These are phyloP conservation scores for Venturia effusa DNA, from an alignment of 2,329 filamentous ascomycete species.

Conservation along the genomic window DNA sequence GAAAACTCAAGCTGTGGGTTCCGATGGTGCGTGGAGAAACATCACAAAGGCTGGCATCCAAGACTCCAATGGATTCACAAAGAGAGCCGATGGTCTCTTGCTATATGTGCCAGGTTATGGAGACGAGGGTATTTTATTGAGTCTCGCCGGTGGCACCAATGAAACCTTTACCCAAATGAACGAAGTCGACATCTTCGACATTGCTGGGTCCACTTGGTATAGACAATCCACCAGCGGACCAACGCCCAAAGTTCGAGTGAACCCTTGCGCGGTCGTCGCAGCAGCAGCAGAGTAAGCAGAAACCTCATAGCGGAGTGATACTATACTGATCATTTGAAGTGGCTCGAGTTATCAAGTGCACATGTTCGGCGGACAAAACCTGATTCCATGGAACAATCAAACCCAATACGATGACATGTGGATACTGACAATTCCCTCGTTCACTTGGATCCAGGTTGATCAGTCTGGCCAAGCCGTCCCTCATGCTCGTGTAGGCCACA, in stretches of 20 bases:
- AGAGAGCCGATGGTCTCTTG: constrained; percentile 62
- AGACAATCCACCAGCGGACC: constrained; percentile 56
- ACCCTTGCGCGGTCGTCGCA: constrained; percentile 64
- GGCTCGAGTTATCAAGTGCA: constrained; percentile 69
- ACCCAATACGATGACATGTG: constrained; percentile 62
- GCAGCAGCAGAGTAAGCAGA: constrained; percentile 48
- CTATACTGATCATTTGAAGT: constrained; percentile 19
- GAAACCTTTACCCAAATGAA: constrained; percentile 59
- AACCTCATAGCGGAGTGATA: not conserved
- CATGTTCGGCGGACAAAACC: constrained; percentile 66
- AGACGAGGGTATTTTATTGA: constrained; percentile 62
- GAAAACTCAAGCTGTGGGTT: constrained; percentile 37
- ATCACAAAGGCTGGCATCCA: constrained; percentile 63
- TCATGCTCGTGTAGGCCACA: constrained; percentile 58
- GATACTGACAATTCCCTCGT: constrained; percentile 69
- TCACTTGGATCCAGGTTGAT: constrained; percentile 62
- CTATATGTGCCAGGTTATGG: constrained; percentile 71
- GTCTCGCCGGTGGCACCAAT: constrained; percentile 63
- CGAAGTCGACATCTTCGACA: constrained; percentile 69
- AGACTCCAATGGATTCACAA: constrained; percentile 50
- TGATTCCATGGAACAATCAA: constrained; percentile 49
- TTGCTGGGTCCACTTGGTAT: constrained; percentile 60
- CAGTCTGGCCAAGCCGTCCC: constrained; percentile 35
- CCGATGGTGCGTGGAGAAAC: constrained; percentile 57
- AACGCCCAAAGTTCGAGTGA: constrained; percentile 48